A percentile compares a stretch with the other conserved stretches of the same genome.
These are phyloP conservation scores for Cryphonectria nitschkei DNA, from an alignment of 2,329 filamentous ascomycete genomes.

Conservation along the genomic window DNA sequence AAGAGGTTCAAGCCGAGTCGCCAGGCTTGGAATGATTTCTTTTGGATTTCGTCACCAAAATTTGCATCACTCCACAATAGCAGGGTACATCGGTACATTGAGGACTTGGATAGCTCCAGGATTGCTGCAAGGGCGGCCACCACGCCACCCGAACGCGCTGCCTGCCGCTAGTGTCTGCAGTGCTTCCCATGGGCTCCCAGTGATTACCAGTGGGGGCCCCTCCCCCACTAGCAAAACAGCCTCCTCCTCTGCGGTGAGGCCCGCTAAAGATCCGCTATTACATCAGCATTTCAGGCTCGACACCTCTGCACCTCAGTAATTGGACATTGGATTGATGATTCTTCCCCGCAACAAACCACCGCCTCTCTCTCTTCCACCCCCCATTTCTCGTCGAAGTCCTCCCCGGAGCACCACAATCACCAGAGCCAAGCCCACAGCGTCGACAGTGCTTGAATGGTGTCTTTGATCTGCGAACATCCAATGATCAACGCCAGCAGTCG, in stretches of 20 bases:
- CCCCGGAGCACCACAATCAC: background rate
- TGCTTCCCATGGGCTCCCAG: background rate
- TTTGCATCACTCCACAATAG: constrained; percentile 2
- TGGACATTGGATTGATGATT: background rate
- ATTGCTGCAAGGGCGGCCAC: background rate
- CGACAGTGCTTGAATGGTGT: background rate
- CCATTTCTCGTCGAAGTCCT: background rate
- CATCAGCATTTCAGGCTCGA: constrained; percentile 6
- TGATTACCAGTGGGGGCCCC: background rate
- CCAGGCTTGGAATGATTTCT: constrained; percentile 9
- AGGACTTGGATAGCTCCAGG: background rate
- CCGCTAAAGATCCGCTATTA: background rate
- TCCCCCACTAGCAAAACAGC: background rate
- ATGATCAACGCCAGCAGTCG: background rate
- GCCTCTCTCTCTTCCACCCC: background rate
- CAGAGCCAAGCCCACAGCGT: background rate
- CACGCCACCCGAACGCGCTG: background rate
- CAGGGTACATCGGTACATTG: background rate
- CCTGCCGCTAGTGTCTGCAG: background rate
- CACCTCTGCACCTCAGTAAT: background rate
- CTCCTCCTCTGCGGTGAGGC: background rate
- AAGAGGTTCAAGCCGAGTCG: constrained; percentile 1
- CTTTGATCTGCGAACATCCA: background rate
- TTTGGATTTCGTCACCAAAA: constrained; percentile 15
- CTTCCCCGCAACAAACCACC: constrained; percentile 8